Conservation (phyloP, 805 yeast genomes). For the Candida taoyuanica region DNA sequence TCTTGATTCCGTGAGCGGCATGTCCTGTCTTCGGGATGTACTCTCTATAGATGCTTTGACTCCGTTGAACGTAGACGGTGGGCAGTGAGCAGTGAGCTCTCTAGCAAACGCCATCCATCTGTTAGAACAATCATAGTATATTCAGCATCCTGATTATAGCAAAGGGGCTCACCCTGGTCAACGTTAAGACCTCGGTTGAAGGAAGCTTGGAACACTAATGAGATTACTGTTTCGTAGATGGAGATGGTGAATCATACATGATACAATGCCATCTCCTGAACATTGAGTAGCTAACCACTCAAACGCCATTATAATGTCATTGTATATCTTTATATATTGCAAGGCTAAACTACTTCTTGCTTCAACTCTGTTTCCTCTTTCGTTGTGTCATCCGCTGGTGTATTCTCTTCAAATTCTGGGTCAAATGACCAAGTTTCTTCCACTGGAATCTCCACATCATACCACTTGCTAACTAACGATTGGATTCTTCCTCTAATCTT, state of each 20-base stretch:
- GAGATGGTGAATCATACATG: too few species aligned
- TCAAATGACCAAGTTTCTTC: constrained; percentile 29
- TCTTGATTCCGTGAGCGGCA: not conserved
- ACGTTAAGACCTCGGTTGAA: too few species aligned
- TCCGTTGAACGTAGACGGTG: too few species aligned
- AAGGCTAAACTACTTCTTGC: not conserved
- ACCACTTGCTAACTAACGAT: constrained; percentile 22
- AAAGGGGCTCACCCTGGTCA: too few species aligned
- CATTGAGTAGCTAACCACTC: not conserved
- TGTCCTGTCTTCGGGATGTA: constrained; percentile 2
- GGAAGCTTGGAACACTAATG: too few species aligned
- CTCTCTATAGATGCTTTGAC: not conserved
- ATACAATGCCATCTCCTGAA: not conserved
- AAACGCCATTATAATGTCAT: not conserved
- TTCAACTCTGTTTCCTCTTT: not conserved
- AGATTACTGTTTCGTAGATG: too few species aligned
- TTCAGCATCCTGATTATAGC: too few species aligned
- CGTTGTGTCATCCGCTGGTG: constrained; percentile 2
- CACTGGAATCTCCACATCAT: constrained; percentile 25
- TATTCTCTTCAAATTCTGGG: constrained; percentile 13
- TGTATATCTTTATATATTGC: not conserved
- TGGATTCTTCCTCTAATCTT: constrained; percentile 17
- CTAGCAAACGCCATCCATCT: too few species aligned
- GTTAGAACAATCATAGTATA: too few species aligned
- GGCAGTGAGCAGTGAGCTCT: too few species aligned